A percentile compares a stretch with the other conserved stretches of the same genome.
phyloP scores from a whole-genome alignment of 305 asterid species.

The Solanum hybrid region DNA sequence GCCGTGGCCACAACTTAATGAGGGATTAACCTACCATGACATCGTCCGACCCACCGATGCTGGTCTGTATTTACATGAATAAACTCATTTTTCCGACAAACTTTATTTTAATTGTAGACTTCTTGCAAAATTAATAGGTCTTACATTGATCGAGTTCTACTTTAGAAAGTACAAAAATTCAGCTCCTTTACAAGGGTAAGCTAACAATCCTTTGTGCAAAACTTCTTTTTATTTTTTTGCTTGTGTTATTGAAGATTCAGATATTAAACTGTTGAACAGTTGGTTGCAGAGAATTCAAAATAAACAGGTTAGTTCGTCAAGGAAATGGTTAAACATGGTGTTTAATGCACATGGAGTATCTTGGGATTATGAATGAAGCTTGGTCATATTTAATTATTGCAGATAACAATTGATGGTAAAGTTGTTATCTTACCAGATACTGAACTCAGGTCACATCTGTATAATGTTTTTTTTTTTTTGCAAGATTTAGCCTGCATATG shows the following conservation, averaged over 20 bases:
- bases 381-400: conserved; percentile 15
- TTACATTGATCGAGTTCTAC: conserved; percentile 63
- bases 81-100: not conserved
- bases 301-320: conserved; percentile 24
- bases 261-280: conserved; percentile 44
- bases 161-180: conserved; percentile 55
- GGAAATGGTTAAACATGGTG: not conserved
- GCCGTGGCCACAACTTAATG: conserved; percentile 77
- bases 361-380: not conserved
- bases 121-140: conserved; percentile 31
- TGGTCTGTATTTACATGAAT: conserved; percentile 23
- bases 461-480: not conserved
- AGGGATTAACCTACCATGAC: conserved; percentile 70
- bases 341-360: not conserved
- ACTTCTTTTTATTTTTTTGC: not conserved
- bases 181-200: conserved; percentile 79
- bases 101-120: not conserved
- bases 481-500: not conserved
- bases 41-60: conserved; percentile 40
- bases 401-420: conserved; percentile 58
- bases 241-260: not conserved
- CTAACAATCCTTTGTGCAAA: not conserved
- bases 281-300: conserved; percentile 95
- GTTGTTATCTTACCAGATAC: conserved; percentile 48
- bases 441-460: conserved; percentile 47